A percentile compares a stretch with the other conserved stretches of the same genome.
Conservation (phyloP, 805 yeast genomes). For the Ogataea kodamae region DNA sequence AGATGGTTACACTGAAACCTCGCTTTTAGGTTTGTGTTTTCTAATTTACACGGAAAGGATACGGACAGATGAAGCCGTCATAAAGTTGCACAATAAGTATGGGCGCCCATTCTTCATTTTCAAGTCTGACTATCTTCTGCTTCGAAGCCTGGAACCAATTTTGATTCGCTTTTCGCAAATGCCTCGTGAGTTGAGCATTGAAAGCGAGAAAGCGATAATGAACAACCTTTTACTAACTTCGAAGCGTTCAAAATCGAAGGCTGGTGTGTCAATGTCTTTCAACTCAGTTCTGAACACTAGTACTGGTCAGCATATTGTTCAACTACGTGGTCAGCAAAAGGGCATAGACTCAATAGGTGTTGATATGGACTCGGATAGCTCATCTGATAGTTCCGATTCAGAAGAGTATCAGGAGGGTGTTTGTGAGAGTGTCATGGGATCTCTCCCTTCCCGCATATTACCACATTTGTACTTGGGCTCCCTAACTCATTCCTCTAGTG, state of each 20-base stretch:
- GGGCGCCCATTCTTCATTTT: constrained; percentile 84
- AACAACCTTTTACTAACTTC: constrained; percentile 25
- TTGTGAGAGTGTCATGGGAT: constrained; percentile 43
- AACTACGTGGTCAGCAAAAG: constrained; percentile 24
- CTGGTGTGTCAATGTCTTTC: constrained; percentile 11
- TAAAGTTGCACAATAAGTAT: constrained; percentile 56
- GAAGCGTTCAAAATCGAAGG: constrained; percentile 2
- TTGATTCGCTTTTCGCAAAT: constrained; percentile 41
- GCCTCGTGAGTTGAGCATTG: constrained; percentile 12
- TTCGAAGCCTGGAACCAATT: constrained; percentile 62
- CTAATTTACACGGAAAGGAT: constrained; percentile 65
- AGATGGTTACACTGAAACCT: constrained; percentile 91
- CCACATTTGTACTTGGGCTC: constrained; percentile 87
- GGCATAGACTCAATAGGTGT: constrained; percentile 3
- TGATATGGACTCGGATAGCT: constrained; percentile 3
- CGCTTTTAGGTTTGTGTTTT: constrained; percentile 69
- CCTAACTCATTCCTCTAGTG: constrained; percentile 72
- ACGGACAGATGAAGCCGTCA: constrained; percentile 59
- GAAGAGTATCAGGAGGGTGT: constrained; percentile 27
- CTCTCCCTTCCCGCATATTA: constrained; percentile 79
- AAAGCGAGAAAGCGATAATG: constrained; percentile 20
- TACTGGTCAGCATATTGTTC: constrained; percentile 32
- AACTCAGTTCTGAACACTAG: constrained; percentile 24
- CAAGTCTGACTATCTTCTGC: constrained; percentile 64
- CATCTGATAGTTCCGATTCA: constrained; percentile 5